Conservation (phyloP, 495 filamentous ascomycete genomes). For the Lichina pygmaea region DNA sequence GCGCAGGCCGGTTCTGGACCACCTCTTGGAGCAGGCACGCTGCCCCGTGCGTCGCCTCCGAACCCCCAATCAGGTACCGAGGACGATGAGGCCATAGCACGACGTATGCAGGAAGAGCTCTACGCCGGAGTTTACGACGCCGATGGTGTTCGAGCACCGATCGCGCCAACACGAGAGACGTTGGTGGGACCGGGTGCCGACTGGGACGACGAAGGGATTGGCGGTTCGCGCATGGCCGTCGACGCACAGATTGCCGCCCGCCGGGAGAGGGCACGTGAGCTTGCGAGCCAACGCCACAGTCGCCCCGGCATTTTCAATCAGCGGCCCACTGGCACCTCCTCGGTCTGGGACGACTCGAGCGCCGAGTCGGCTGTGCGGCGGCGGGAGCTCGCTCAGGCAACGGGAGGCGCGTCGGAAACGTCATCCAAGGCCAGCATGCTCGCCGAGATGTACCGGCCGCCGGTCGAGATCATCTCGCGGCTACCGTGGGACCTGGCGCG, state of each 20-base stretch:
- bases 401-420: constrained; percentile 45
- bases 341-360: constrained; percentile 39
- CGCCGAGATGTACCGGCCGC: constrained; percentile 76
- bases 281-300: neutral
- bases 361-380: constrained; percentile 16
- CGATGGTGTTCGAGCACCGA: constrained; percentile 63
- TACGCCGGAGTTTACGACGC: constrained; percentile 29
- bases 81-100: constrained; percentile 82
- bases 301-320: constrained; percentile 71
- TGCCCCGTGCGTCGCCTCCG: neutral
- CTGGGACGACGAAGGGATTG: constrained; percentile 6
- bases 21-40: neutral
- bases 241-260: constrained; percentile 32
- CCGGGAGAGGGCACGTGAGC: neutral
- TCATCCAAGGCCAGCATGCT: constrained; percentile 45
- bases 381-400: constrained; percentile 30
- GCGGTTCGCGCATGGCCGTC: constrained; percentile 31
- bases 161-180: constrained; percentile 75
- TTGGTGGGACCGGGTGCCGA: constrained; percentile 48
- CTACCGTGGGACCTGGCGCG: constrained; percentile 56
- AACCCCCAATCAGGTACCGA: constrained; percentile 16
- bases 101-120: constrained; percentile 72
- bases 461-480: constrained; percentile 58
- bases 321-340: constrained; percentile 25
- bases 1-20: neutral